Percentiles rank a stretch among this genome's conserved stretches.
These are phyloP conservation scores for Opeltia flavorubescens DNA, from an alignment of 495 filamentous ascomycete genomes.

Conservation along the genomic window DNA sequence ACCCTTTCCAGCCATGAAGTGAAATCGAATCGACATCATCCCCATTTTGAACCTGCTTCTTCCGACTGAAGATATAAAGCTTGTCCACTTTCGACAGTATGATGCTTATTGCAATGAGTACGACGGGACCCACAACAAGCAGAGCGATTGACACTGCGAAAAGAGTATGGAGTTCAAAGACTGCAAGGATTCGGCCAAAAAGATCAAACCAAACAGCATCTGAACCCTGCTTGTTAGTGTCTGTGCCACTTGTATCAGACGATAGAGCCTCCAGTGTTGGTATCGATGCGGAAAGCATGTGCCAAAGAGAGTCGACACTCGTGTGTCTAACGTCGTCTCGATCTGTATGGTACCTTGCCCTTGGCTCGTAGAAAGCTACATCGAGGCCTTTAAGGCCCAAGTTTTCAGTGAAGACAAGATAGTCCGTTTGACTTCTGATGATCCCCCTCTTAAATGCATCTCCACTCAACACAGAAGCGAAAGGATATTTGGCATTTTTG, in stretches of 20 bases:
- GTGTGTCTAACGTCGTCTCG: constrained; percentile 77
- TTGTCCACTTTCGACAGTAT: constrained; percentile 51
- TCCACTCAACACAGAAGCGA: constrained; percentile 64
- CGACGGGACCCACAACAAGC: constrained; percentile 60
- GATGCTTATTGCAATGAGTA: constrained; percentile 53
- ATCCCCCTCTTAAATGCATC: constrained; percentile 72
- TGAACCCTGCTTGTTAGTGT: constrained; percentile 48
- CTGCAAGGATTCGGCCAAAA: constrained; percentile 66
- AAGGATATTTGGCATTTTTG: constrained; percentile 54
- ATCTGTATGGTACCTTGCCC: constrained; percentile 80
- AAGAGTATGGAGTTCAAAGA: constrained; percentile 65
- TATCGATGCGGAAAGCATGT: constrained; percentile 79
- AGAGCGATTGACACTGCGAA: constrained; percentile 80
- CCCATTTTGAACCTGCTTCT: constrained; percentile 39
- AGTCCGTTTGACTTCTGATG: constrained; percentile 79
- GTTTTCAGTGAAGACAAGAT: constrained; percentile 66
- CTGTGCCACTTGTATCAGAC: constrained; percentile 45
- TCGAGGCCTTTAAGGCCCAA: constrained; percentile 80
- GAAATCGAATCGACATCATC: constrained; percentile 46
- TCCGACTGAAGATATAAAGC: constrained; percentile 67
- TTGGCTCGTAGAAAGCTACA: constrained; percentile 77
- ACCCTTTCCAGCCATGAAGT: constrained; percentile 63
- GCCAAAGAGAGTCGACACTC: constrained; percentile 65
- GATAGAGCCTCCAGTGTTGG: constrained; percentile 57
- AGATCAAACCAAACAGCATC: constrained; percentile 88